A percentile compares a stretch with the other conserved stretches of the same genome.
Evolutionary conservation across 2,329 filamentous ascomycete genomes (phyloP).

Genomic region (Fusarium ambrosium): DNA sequence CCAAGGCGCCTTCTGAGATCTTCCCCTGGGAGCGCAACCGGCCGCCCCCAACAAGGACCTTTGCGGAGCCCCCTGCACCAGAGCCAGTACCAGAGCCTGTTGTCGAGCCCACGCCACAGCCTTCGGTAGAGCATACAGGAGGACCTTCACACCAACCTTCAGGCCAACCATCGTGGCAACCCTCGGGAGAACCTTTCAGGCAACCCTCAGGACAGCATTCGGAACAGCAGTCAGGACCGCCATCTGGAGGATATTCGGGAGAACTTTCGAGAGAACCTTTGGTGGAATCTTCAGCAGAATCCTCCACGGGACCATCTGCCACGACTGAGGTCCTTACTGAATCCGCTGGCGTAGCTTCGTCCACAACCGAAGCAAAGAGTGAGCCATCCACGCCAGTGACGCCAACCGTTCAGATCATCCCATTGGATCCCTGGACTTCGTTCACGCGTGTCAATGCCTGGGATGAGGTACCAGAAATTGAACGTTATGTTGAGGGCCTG

Average conservation of each 20-base stretch:
- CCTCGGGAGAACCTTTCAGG: background rate
- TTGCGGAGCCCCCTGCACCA: slow-evolving; percentile 51
- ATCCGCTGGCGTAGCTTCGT: slow-evolving; percentile 53
- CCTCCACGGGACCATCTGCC: slow-evolving; percentile 19
- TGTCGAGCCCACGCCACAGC: slow-evolving; percentile 42
- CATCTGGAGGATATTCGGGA: background rate
- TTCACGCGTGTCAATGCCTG: slow-evolving; percentile 89
- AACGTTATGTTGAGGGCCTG: slow-evolving; percentile 84
- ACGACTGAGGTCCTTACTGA: slow-evolving; percentile 47
- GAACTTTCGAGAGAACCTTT: background rate
- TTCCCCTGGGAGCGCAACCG: slow-evolving; percentile 91
- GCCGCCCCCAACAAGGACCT: slow-evolving; percentile 74
- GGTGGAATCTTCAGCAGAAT: background rate
- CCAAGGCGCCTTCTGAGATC: slow-evolving; percentile 74
- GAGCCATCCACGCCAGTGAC: slow-evolving; percentile 64
- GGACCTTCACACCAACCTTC: background rate
- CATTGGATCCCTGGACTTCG: slow-evolving; percentile 76
- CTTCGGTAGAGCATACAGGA: slow-evolving; percentile 4
- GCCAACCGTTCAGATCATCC: slow-evolving; percentile 60
- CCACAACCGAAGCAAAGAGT: slow-evolving; percentile 47
- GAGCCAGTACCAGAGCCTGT: slow-evolving; percentile 25
- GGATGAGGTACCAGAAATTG: slow-evolving; percentile 92
- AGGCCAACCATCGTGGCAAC: background rate
- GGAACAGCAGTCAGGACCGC: background rate
- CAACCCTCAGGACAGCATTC: background rate